phyloP scores from a whole-genome alignment of 148 eudicot species.

The Amaranthus palmeri region DNA sequence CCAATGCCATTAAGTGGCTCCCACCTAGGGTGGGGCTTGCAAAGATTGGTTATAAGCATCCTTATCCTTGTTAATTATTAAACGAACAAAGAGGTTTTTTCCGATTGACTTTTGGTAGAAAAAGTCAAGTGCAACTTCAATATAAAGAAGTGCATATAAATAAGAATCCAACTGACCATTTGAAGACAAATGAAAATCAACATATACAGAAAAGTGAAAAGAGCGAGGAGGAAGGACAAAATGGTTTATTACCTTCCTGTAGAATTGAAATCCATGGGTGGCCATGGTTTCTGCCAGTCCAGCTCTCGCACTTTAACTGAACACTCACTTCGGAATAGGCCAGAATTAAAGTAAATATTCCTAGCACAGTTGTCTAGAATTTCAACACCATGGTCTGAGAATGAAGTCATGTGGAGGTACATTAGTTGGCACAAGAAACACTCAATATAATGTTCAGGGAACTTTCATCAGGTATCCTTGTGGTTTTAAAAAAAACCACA shows the following conservation, averaged over 20 bases:
- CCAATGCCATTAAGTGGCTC: no score
- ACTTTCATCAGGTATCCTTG: no score
- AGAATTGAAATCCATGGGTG: constrained; percentile 31
- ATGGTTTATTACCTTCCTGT: constrained; percentile 20
- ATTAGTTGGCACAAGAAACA: constrained; percentile 9
- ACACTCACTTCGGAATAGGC: constrained; percentile 37
- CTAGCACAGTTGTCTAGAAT: constrained; percentile 69
- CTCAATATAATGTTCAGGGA: no score
- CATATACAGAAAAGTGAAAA: background rate
- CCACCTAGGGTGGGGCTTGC: no score
- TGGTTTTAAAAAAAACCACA: no score
- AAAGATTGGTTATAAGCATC: no score
- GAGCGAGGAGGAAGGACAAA: constrained; percentile 2
- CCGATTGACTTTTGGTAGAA: no score
- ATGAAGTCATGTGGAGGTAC: constrained; percentile 2
- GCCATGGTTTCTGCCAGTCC: constrained; percentile 85
- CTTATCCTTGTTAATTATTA: no score
- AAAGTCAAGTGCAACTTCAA: no score
- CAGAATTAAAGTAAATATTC: constrained; percentile 63
- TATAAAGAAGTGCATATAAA: no score
- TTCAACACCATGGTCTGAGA: constrained; percentile 64
- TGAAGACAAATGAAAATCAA: background rate
- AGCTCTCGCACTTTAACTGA: constrained; percentile 86
- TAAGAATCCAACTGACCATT: no score
- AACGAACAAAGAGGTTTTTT: no score